Percentiles rank a stretch among this genome's conserved stretches.
Evolutionary conservation across 108 stramenopile genomes (phyloP).

Genomic region (Hondaea fermentalgiana): DNA sequence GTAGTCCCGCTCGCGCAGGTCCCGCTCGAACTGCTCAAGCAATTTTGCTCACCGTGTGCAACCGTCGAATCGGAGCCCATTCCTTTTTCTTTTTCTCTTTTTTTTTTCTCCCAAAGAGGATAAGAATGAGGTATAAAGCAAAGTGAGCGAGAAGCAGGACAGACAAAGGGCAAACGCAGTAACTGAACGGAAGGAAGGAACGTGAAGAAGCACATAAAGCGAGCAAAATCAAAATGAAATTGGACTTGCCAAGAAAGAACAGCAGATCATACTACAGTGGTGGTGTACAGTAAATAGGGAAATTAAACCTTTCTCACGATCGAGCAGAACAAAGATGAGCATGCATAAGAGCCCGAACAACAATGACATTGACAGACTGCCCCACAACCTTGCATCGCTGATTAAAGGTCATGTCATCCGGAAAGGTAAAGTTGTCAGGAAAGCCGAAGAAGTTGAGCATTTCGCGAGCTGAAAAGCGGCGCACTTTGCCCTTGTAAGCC

Average conservation of each 20-base stretch:
- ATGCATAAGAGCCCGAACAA: background rate
- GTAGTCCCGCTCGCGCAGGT: no score
- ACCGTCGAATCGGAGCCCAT: no score
- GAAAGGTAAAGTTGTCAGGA: background rate
- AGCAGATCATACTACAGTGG: background rate
- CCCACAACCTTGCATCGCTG: background rate
- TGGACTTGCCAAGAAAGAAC: background rate
- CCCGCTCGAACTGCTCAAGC: no score
- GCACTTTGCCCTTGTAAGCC: background rate
- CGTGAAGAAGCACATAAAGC: no score
- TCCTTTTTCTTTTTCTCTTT: no score
- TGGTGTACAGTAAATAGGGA: background rate
- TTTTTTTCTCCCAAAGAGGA: no score
- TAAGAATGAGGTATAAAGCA: no score
- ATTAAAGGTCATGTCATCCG: background rate
- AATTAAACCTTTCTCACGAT: background rate
- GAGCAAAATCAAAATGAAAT: no score
- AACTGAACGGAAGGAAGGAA: no score
- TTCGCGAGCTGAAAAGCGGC: background rate
- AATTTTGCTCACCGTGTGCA: no score
- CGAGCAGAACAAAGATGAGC: background rate
- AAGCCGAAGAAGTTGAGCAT: slow-evolving; percentile 4
- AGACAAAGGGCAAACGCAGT: no score
- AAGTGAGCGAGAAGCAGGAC: no score
- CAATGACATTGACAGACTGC: slow-evolving; percentile 1